Evolutionary conservation across 257 asterid genomes (phyloP), one percentile per base, ranked within the genome.

Genomic region (Lithospermum erythrorhizon): DNA sequence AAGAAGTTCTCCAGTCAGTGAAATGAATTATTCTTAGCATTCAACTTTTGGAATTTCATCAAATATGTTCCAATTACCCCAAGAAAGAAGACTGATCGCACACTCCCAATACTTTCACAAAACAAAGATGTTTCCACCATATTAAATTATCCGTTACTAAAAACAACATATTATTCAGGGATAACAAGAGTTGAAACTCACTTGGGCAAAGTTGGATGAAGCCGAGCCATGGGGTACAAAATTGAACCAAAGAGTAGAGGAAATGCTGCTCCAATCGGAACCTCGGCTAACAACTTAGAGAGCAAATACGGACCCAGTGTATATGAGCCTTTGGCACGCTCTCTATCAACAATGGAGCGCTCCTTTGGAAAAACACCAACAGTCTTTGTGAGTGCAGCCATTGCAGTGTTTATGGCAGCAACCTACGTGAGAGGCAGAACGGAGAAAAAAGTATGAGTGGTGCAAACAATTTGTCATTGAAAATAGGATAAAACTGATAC

Each of bases 301-400:
- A 91, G 93, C 71, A 91, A 77, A 77, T 91, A 91, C 54, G 98
- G 95, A 47, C 98, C 97, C 58, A 91, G 74, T 22, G 79, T 77
- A 71, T 91, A 91, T 57, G 87, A 88, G 30, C 95, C 95, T 76
- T 88, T 91, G 55, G 87, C 88, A 66, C 95, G 82, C 71, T 91
- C 96, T 76, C 98, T 78, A 66, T 91, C 96, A 20, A 88, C 98
- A 71, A 91, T 86, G 29, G 95, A 85, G 64, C 98, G 98, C 72
- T 91, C 98, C 83, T 86, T 91, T 47, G 98, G 97, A 70, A 91
- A 91, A 64, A 91, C 95, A 15, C 98, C 95, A n/a, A 77, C 95
- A 27, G 98, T 86, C 77, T 91, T 91, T 61, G 98, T 88, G 65
- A 91, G 95, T 37, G 97, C 97, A 71, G 98, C 95, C 98, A 91